Conservation (phyloP, 768 basidiomycete species). For the Xanthoconium stramineum region DNA sequence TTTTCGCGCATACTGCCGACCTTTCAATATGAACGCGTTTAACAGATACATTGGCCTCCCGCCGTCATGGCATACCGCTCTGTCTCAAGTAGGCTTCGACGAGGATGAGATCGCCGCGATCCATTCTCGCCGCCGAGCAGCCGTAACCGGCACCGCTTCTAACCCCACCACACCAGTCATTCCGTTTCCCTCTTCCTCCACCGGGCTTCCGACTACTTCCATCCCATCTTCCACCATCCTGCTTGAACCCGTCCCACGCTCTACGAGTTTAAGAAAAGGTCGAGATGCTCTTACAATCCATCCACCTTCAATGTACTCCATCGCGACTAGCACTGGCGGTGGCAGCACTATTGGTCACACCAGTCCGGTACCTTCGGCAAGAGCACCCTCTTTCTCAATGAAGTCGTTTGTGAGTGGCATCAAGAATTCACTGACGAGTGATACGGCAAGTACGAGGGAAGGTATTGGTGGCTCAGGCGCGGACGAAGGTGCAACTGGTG, state of each 20-base stretch:
- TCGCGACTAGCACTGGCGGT: background rate
- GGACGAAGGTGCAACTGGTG: background rate
- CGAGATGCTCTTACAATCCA: slow-evolving; percentile 7
- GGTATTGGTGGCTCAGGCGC: background rate
- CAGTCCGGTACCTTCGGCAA: slow-evolving; percentile 14
- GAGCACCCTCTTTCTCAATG: slow-evolving; percentile 20
- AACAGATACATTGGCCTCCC: slow-evolving; percentile 61
- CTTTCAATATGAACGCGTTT: background rate
- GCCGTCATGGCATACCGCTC: slow-evolving; percentile 66
- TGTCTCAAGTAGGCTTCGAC: slow-evolving; percentile 59
- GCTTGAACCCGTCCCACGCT: slow-evolving; percentile 23
- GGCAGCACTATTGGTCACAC: background rate
- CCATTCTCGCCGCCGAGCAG: slow-evolving; percentile 37
- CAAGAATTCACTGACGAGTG: slow-evolving; percentile 18
- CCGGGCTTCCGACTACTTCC: slow-evolving; percentile 19
- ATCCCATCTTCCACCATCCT: slow-evolving; percentile 15
- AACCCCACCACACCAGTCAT: slow-evolving; percentile 6
- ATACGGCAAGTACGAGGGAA: slow-evolving; percentile 9
- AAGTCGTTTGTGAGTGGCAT: slow-evolving; percentile 22
- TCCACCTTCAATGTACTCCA: slow-evolving; percentile 14
- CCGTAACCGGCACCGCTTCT: slow-evolving; percentile 5
- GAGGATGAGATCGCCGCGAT: slow-evolving; percentile 69
- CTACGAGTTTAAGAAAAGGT: slow-evolving; percentile 18
- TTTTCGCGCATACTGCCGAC: slow-evolving; percentile 1
- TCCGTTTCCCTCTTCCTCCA: background rate